Evolutionary conservation across 2,329 filamentous ascomycete genomes (phyloP).

Genomic region (Stagonosporopsis rhizophila): DNA sequence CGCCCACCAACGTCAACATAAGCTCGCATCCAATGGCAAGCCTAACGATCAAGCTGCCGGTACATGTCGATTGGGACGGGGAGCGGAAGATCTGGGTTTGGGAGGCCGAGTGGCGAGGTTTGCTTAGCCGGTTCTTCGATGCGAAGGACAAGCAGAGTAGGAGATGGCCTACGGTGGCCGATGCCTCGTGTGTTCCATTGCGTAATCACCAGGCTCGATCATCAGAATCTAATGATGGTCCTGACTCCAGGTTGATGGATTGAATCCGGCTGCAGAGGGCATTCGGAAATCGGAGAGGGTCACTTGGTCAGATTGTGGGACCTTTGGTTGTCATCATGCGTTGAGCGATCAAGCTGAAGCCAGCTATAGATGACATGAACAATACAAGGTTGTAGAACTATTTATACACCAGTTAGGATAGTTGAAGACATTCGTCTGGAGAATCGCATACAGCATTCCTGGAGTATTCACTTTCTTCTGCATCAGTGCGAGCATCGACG

Average conservation of each 20-base stretch:
- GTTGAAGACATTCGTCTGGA: background rate
- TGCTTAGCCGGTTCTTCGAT: constrained; percentile 27
- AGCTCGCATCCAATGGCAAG: constrained; percentile 23
- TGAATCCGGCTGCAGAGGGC: too few species aligned
- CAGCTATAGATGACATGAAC: constrained; percentile 94
- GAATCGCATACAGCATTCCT: constrained; percentile 78
- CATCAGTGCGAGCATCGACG: constrained; percentile 89
- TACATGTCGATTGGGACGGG: constrained; percentile 28
- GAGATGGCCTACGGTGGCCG: constrained; percentile 2
- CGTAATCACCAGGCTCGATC: background rate
- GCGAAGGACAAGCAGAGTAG: constrained; percentile 20
- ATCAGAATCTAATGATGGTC: background rate
- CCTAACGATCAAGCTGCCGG: constrained; percentile 11
- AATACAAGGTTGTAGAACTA: constrained; percentile 98
- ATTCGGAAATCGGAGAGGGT: background rate
- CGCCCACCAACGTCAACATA: constrained; percentile 27
- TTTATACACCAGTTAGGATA: background rate
- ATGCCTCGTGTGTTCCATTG: background rate
- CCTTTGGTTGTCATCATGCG: constrained; percentile 64
- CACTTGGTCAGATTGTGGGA: constrained; percentile 1
- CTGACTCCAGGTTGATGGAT: background rate
- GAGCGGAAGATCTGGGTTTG: constrained; percentile 27
- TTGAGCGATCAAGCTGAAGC: constrained; percentile 93
- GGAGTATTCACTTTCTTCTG: constrained; percentile 93
- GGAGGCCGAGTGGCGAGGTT: constrained; percentile 28